A percentile compares a stretch with the other conserved stretches of the same genome.
Evolutionary conservation across 2,329 filamentous ascomycete genomes (phyloP).

Genomic region (Raffaelea arxii): DNA sequence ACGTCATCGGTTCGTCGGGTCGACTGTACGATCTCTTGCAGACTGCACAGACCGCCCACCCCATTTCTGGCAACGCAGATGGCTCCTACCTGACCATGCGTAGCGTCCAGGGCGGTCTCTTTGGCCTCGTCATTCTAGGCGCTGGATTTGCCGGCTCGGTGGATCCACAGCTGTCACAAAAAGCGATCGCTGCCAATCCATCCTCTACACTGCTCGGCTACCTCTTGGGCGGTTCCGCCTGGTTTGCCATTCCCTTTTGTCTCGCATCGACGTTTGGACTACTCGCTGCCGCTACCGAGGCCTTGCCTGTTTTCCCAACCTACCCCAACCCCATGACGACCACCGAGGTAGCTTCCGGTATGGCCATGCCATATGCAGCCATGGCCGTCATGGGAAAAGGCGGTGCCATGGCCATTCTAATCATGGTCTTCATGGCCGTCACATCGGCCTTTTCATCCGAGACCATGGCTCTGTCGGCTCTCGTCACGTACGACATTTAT

Average conservation of each 20-base stretch:
- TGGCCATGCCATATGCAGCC: neutral
- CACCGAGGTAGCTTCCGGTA: neutral
- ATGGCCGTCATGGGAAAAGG: neutral
- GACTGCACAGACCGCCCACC: neutral
- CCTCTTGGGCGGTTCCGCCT: neutral
- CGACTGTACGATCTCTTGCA: neutral
- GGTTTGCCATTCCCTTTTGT: neutral
- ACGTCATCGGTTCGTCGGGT: neutral
- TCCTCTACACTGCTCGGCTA: neutral
- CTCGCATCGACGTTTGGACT: neutral
- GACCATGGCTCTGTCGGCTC: neutral
- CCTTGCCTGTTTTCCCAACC: neutral
- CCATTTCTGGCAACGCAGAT: neutral
- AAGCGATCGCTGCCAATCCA: neutral
- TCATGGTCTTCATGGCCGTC: neutral
- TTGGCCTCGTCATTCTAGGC: neutral
- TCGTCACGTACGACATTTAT: neutral
- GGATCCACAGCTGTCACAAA: neutral
- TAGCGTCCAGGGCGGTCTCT: neutral
- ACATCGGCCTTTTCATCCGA: neutral
- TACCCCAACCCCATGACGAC: neutral
- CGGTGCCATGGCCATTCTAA: neutral
- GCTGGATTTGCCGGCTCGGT: neutral
- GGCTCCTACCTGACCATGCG: neutral
- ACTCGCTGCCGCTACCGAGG: neutral